phyloP scores from a whole-genome alignment of 2,329 filamentous ascomycete genomes.

The Pseudocercospora cruenta region DNA sequence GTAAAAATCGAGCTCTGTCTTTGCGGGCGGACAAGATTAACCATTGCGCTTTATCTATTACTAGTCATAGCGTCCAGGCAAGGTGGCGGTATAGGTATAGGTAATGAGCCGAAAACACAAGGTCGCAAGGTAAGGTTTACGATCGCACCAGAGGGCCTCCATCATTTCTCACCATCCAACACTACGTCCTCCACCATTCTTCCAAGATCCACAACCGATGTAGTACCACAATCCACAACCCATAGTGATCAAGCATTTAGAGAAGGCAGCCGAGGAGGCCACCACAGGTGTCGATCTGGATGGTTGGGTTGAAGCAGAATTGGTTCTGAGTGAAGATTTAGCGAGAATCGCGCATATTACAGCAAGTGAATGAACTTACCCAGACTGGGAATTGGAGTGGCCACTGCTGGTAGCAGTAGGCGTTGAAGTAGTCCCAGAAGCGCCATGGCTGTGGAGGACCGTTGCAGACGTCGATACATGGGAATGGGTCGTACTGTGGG shows the following conservation, averaged over 20 bases:
- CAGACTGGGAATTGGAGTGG: neutral
- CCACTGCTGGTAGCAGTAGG: neutral
- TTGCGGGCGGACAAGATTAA: neutral
- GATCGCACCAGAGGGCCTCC: too few relatives aligned
- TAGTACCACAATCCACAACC: neutral
- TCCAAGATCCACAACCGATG: neutral
- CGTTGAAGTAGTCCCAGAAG: neutral
- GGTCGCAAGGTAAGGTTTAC: too few relatives aligned
- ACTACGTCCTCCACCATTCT: neutral
- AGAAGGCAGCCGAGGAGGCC: neutral
- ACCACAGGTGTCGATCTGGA: neutral
- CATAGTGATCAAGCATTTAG: neutral
- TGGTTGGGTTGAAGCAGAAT: neutral
- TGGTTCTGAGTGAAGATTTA: neutral
- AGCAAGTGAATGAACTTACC: neutral
- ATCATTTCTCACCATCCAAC: neutral
- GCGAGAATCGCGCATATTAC: neutral
- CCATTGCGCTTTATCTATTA: neutral
- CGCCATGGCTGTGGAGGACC: neutral
- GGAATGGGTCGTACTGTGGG: neutral
- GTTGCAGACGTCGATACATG: neutral
- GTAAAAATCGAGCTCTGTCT: neutral
- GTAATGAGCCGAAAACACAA: neutral
- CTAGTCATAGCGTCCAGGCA: neutral
- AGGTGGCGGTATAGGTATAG: neutral